phyloP scores from a whole-genome alignment of 345 rosid species.

The Sisymbrium irio region DNA sequence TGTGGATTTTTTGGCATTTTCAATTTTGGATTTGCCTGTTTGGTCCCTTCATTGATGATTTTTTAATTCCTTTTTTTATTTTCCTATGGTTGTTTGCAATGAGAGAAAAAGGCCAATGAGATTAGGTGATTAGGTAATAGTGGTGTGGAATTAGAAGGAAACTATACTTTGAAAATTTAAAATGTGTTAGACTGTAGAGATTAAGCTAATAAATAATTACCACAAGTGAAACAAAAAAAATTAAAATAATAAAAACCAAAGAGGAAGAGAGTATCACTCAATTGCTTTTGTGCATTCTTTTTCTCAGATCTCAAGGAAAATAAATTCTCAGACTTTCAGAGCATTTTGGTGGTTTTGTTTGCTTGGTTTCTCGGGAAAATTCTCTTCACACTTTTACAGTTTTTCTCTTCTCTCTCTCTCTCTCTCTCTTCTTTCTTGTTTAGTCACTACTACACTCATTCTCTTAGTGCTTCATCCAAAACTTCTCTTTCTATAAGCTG shows the following conservation, averaged over 20 bases:
- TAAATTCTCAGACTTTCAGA: constrained; percentile 56
- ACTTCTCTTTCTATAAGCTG: constrained; percentile 28
- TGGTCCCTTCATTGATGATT: constrained; percentile 38
- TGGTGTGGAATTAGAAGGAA: constrained; percentile 42
- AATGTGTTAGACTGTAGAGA: constrained; percentile 28
- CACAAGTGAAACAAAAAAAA: background rate
- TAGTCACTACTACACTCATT: constrained; percentile 32
- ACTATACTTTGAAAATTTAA: constrained; percentile 28
- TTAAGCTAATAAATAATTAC: constrained; percentile 16
- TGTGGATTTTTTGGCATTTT: constrained; percentile 67
- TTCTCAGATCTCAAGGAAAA: constrained; percentile 88
- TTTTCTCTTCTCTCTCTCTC: background rate
- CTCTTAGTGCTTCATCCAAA: constrained; percentile 32
- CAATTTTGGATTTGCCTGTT: constrained; percentile 46
- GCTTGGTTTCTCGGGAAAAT: constrained; percentile 53
- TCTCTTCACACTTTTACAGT: constrained; percentile 28
- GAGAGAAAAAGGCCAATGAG: background rate
- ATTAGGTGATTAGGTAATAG: constrained; percentile 35
- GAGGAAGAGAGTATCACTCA: constrained; percentile 6
- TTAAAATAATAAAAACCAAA: constrained; percentile 4
- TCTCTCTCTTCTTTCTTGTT: constrained; percentile 5
- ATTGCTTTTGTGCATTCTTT: constrained; percentile 17
- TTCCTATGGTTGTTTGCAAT: background rate
- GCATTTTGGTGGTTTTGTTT: constrained; percentile 32
- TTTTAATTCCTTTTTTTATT: constrained; percentile 1